Conservation (phyloP, 352 stramenopile species). For the Pythium aphanidermatum region DNA sequence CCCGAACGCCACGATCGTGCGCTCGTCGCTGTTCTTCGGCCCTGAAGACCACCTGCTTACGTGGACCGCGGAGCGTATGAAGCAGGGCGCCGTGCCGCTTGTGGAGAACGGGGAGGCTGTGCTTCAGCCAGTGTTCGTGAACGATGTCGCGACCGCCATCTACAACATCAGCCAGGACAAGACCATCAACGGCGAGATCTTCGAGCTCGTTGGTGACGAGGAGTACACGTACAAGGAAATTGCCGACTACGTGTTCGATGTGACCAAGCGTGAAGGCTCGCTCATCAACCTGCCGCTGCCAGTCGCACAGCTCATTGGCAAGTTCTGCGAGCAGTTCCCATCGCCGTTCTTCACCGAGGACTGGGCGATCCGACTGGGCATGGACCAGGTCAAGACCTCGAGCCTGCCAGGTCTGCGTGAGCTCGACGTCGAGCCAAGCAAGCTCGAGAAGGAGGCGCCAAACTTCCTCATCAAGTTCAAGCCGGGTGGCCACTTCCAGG, state of each 20-base stretch:
- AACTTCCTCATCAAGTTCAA: slow-evolving; percentile 95
- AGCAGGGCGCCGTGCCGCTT: slow-evolving; percentile 79
- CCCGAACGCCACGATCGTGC: slow-evolving; percentile 94
- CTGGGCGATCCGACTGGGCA: slow-evolving; percentile 64
- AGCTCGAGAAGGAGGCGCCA: slow-evolving; percentile 94
- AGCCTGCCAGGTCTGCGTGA: slow-evolving; percentile 70
- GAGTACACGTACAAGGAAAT: slow-evolving; percentile 97
- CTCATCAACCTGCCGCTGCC: slow-evolving; percentile 80
- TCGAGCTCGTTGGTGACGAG: slow-evolving; percentile 95
- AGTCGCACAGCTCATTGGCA: slow-evolving; percentile 70
- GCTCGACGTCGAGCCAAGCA: slow-evolving; percentile 82
- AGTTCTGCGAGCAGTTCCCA: slow-evolving; percentile 77
- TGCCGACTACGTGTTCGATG: slow-evolving; percentile 95
- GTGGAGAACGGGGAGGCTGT: slow-evolving; percentile 92
- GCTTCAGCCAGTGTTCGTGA: slow-evolving; percentile 91
- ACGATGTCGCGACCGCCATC: slow-evolving; percentile 75
- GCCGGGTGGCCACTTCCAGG: slow-evolving; percentile 92
- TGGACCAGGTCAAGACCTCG: slow-evolving; percentile 84
- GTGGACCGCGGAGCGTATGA: slow-evolving; percentile 77
- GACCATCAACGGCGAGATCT: slow-evolving; percentile 89
- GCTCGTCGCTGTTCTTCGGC: slow-evolving; percentile 93
- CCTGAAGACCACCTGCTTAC: slow-evolving; percentile 95
- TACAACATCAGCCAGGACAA: slow-evolving; percentile 74
- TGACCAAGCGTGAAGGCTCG: slow-evolving; percentile 67
- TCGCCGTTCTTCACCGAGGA: slow-evolving; percentile 79